phyloP scores from a whole-genome alignment of 2,329 filamentous ascomycete genomes.

The Boeremia exigua region DNA sequence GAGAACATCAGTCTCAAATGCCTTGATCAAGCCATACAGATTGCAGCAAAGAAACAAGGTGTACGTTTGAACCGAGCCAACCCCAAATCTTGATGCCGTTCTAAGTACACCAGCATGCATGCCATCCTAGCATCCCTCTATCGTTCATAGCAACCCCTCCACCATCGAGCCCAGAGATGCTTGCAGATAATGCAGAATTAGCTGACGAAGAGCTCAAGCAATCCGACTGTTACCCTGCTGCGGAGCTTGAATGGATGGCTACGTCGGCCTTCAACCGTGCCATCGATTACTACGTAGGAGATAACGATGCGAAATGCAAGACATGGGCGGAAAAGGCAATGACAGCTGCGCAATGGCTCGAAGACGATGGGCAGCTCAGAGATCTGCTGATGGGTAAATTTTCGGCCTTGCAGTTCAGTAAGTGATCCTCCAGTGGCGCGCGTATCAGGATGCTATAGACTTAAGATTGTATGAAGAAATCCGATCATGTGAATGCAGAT shows the following conservation, averaged over 20 bases:
- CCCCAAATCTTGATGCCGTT: not conserved
- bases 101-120: constrained; percentile 10
- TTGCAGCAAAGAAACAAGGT: constrained; percentile 35
- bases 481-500: not conserved
- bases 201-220: constrained; percentile 35
- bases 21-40: constrained; percentile 65
- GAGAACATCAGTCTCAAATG: constrained; percentile 64
- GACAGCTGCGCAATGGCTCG: constrained; percentile 63
- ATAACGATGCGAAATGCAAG: constrained; percentile 62
- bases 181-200: constrained; percentile 3
- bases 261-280: constrained; percentile 67
- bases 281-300: constrained; percentile 62
- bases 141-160: constrained; percentile 14
- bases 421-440: not conserved
- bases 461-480: not conserved
- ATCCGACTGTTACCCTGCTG: constrained; percentile 63
- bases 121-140: not conserved
- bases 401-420: constrained; percentile 56
- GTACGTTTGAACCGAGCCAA: constrained; percentile 26
- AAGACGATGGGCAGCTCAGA: constrained; percentile 54
- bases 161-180: constrained; percentile 19
- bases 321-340: constrained; percentile 70
- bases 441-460: not conserved
- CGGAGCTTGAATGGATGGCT: constrained; percentile 79
- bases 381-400: constrained; percentile 53